These are phyloP conservation scores for Rhodomyrtus tomentosa DNA, from an alignment of 345 rosid species.

Conservation along the genomic window DNA sequence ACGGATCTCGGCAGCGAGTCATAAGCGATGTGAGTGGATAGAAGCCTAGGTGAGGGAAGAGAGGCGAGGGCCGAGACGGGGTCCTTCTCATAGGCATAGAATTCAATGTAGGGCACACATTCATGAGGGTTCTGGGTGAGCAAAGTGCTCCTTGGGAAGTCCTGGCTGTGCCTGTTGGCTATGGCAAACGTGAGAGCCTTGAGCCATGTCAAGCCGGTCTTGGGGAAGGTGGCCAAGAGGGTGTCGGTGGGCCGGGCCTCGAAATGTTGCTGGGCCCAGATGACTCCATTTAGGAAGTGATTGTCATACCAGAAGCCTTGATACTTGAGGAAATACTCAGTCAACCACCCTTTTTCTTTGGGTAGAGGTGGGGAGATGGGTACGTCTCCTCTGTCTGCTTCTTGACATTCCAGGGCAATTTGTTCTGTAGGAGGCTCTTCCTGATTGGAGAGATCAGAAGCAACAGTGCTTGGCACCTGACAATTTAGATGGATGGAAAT, in stretches of 20 bases:
- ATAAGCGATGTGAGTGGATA: conserved; percentile 14
- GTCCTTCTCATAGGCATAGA: background rate
- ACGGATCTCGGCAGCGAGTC: conserved; percentile 1
- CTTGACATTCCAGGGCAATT: background rate
- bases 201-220: conserved; percentile 18
- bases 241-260: conserved; percentile 9
- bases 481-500: background rate
- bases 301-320: conserved; percentile 10
- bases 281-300: background rate
- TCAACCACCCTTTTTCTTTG: background rate
- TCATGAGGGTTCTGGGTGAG: conserved; percentile 1
- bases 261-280: conserved; percentile 6
- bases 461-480: background rate
- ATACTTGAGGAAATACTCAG: background rate
- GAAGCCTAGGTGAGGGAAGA: background rate
- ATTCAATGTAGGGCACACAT: conserved; percentile 4
- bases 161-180: background rate
- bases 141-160: background rate
- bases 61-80: background rate
- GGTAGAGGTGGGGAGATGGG: background rate
- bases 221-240: conserved; percentile 8
- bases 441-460: background rate
- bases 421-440: background rate
- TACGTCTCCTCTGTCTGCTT: background rate
- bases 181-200: conserved; percentile 11